These are phyloP conservation scores for Tricholoma hemisulphureum DNA, from an alignment of 768 basidiomycete genomes.

Conservation along the genomic window DNA sequence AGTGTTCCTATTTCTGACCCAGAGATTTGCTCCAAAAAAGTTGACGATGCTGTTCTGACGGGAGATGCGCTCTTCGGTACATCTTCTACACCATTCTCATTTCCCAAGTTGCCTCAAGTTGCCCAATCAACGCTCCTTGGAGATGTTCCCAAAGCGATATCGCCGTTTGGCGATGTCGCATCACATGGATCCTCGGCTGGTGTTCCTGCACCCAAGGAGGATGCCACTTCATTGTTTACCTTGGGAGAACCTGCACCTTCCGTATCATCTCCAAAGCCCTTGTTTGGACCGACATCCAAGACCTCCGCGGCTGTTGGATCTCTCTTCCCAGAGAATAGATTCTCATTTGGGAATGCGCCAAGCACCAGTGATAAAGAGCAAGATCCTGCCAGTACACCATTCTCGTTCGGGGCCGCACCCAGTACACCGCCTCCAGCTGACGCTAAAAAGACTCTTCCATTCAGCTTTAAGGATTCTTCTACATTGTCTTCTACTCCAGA, in stretches of 20 bases:
- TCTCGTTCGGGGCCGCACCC: constrained; percentile 45
- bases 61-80: not conserved
- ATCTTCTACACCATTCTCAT: constrained; percentile 4
- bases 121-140: constrained; percentile 11
- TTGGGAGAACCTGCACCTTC: constrained; percentile 20
- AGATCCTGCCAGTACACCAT: constrained; percentile 28
- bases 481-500: constrained; percentile 24
- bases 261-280: constrained; percentile 35
- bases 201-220: constrained; percentile 16
- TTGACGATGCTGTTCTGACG: not conserved
- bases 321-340: constrained; percentile 32
- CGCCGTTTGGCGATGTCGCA: constrained; percentile 18
- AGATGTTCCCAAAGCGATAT: constrained; percentile 13
- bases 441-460: constrained; percentile 36
- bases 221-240: constrained; percentile 27
- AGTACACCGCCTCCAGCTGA: constrained; percentile 32
- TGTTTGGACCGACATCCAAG: constrained; percentile 31
- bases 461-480: constrained; percentile 33
- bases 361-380: constrained; percentile 15
- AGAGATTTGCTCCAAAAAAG: not conserved
- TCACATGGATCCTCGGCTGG: constrained; percentile 8
- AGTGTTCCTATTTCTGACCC: not conserved
- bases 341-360: not conserved
- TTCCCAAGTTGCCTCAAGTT: constrained; percentile 6
- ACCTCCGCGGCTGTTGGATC: constrained; percentile 34